Conservation (phyloP, 1,284 basidiomycete species). For the Hypsizygus ulmarius region DNA sequence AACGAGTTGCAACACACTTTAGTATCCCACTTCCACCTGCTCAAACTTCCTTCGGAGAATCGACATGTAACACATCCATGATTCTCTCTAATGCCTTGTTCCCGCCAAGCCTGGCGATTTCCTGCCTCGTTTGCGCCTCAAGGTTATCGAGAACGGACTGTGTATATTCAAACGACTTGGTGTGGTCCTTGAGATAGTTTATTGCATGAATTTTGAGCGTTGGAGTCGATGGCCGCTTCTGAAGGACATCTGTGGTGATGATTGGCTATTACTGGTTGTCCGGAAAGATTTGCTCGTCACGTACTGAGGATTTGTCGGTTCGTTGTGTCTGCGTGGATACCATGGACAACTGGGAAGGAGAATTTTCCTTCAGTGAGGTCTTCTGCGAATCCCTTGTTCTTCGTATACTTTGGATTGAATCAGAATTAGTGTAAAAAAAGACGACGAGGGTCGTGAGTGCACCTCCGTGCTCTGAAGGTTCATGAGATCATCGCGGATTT, state of each 20-base stretch:
- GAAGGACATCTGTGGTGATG: constrained; percentile 67
- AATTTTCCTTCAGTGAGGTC: constrained; percentile 97
- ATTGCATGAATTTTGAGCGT: constrained; percentile 81
- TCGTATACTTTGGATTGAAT: constrained; percentile 60
- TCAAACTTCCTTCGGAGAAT: not conserved
- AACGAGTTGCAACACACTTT: not conserved
- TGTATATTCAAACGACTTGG: constrained; percentile 78
- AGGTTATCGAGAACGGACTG: constrained; percentile 56
- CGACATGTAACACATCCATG: constrained; percentile 16
- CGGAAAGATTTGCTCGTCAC: constrained; percentile 25
- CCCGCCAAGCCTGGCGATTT: constrained; percentile 59
- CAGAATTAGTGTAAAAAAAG: not conserved
- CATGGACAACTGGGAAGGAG: constrained; percentile 92
- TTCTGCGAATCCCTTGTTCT: constrained; percentile 94
- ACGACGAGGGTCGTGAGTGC: constrained; percentile 11
- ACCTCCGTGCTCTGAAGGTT: constrained; percentile 89
- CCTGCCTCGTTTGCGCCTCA: constrained; percentile 51
- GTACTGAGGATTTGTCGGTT: constrained; percentile 82
- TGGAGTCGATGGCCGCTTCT: constrained; percentile 80
- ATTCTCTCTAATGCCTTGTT: constrained; percentile 39
- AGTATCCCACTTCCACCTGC: not conserved
- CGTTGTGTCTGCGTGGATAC: constrained; percentile 70
- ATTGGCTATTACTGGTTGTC: not conserved
- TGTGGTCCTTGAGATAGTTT: constrained; percentile 61
- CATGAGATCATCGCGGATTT: constrained; percentile 97